These are phyloP conservation scores for Colletotrichum abscissum DNA, from an alignment of 2,329 filamentous ascomycete species.

Conservation along the genomic window DNA sequence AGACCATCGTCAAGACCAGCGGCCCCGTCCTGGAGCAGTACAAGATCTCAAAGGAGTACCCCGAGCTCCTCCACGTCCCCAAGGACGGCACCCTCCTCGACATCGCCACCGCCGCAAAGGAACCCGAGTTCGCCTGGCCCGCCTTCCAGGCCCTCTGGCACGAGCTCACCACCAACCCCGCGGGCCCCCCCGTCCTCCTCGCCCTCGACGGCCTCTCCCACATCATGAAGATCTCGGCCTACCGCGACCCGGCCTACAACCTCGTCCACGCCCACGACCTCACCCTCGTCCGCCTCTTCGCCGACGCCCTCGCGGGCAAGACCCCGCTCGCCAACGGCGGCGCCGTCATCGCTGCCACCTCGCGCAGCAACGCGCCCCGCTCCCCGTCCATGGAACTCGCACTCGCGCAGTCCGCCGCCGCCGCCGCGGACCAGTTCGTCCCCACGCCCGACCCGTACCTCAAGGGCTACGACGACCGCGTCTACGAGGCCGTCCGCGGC, in stretches of 20 bases:
- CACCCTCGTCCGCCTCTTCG: conserved; percentile 78
- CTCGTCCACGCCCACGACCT: conserved; percentile 90
- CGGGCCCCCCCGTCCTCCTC: conserved; percentile 73
- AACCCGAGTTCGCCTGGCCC: conserved; percentile 82
- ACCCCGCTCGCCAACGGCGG: conserved; percentile 76
- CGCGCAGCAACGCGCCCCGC: conserved; percentile 74
- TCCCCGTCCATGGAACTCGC: conserved; percentile 76
- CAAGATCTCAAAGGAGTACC: conserved; percentile 56
- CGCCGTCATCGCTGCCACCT: conserved; percentile 79
- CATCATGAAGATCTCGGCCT: conserved; percentile 82
- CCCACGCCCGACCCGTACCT: conserved; percentile 64
- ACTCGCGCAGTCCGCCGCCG: conserved; percentile 66
- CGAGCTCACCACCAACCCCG: conserved; percentile 71
- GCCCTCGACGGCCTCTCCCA: conserved; percentile 83
- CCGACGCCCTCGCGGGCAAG: conserved; percentile 75
- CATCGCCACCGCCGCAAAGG: conserved; percentile 77
- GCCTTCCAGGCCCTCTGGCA: conserved; percentile 85
- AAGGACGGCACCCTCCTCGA: conserved; percentile 73
- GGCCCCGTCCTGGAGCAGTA: conserved; percentile 67
- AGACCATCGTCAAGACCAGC: conserved; percentile 80
- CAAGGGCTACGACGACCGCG: conserved; percentile 67
- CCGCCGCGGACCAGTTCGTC: conserved; percentile 48
- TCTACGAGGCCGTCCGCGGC: conserved; percentile 63
- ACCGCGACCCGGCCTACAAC: conserved; percentile 77
- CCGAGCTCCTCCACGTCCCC: conserved; percentile 68